Percentiles rank a stretch among this genome's conserved stretches.
phyloP scores from a whole-genome alignment of 768 basidiomycete species.

The Naganishia antarctica region DNA sequence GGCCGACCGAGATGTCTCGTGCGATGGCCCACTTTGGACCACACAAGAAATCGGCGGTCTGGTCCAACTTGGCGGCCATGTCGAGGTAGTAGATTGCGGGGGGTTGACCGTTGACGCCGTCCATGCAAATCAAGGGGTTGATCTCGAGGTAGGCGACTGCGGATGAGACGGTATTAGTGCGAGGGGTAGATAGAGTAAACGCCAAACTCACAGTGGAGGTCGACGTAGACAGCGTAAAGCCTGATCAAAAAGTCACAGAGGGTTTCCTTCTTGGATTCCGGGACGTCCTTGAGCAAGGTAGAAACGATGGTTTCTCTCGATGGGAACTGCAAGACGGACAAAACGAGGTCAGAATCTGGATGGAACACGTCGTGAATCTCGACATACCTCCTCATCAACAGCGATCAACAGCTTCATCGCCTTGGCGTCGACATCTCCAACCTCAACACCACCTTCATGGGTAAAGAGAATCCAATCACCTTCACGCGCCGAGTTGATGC shows the following conservation, averaged over 20 bases:
- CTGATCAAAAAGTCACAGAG: slow-evolving; percentile 91
- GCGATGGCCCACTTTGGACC: slow-evolving; percentile 99
- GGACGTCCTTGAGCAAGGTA: slow-evolving; percentile 75
- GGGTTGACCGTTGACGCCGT: slow-evolving; percentile 64
- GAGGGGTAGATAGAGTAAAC: neutral
- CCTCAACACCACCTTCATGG: slow-evolving; percentile 96
- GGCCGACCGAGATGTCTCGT: slow-evolving; percentile 71
- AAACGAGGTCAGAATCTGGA: neutral
- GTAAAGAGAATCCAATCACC: slow-evolving; percentile 97
- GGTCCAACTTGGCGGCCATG: slow-evolving; percentile 99
- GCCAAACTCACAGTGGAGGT: slow-evolving; percentile 67
- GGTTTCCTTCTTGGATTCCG: slow-evolving; percentile 77
- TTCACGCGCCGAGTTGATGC: slow-evolving; percentile 90
- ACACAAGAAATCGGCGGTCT: slow-evolving; percentile 96
- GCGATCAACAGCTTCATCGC: slow-evolving; percentile 82
- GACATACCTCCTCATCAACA: slow-evolving; percentile 56
- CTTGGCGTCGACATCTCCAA: slow-evolving; percentile 97
- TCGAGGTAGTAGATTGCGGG: slow-evolving; percentile 90
- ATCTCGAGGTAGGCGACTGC: slow-evolving; percentile 93
- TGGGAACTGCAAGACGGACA: slow-evolving; percentile 58
- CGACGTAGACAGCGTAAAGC: slow-evolving; percentile 94
- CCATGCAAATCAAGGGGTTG: slow-evolving; percentile 93
- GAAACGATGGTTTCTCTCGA: slow-evolving; percentile 68
- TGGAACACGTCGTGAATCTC: neutral
- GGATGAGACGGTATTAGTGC: neutral